These are phyloP conservation scores for Synchytrium microbalum DNA, from an alignment of 371 early-diverging fungal species.

Conservation along the genomic window DNA sequence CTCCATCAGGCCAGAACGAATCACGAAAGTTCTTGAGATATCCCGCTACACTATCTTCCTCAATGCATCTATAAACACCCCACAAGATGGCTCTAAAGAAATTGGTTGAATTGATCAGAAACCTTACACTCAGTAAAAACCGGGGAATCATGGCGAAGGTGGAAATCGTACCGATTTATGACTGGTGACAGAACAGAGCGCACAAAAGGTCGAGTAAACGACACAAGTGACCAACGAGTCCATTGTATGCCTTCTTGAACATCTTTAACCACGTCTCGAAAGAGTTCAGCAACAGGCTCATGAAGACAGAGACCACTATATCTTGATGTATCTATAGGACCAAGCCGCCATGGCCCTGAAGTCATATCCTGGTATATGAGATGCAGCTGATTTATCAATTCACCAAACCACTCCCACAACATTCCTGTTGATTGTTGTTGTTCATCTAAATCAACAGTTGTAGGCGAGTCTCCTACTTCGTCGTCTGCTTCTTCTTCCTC, in stretches of 20 bases:
- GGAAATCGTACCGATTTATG: too few relatives aligned
- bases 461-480: not conserved
- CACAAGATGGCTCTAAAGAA: slow-evolving; percentile 14
- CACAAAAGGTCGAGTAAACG: not conserved
- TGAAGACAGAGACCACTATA: slow-evolving; percentile 19
- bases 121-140: not conserved
- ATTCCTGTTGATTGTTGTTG: not conserved
- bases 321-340: slow-evolving; percentile 21
- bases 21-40: slow-evolving; percentile 12
- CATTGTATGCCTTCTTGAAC: slow-evolving; percentile 4
- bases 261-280: slow-evolving; percentile 14
- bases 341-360: slow-evolving; percentile 18
- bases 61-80: slow-evolving; percentile 14
- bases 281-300: slow-evolving; percentile 16
- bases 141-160: not conserved
- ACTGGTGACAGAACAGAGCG: slow-evolving; percentile 1
- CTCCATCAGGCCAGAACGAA: slow-evolving; percentile 20
- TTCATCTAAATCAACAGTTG: not conserved
- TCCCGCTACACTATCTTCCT: slow-evolving; percentile 12
- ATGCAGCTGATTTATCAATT: not conserved
- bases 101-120: not conserved
- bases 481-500: not conserved
- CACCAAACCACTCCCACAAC: not conserved
- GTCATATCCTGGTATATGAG: slow-evolving; percentile 12
- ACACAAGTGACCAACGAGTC: not conserved